A percentile compares a stretch with the other conserved stretches of the same genome.
Conservation (phyloP, 805 yeast species). For the Wickerhamiella qilinensis region DNA sequence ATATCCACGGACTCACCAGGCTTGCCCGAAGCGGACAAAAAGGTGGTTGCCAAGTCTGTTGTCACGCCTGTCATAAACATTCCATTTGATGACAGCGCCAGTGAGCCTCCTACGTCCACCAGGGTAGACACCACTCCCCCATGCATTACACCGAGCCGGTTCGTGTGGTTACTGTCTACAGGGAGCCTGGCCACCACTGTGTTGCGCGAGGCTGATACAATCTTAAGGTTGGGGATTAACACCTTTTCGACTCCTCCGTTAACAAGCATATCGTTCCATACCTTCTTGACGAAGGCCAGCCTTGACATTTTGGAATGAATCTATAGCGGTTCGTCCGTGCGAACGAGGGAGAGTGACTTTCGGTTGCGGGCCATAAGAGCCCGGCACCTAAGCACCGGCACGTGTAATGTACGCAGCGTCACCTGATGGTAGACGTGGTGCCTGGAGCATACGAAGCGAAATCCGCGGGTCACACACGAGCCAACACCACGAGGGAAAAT, state of each 20-base stretch:
- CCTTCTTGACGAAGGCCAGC: conserved; percentile 13
- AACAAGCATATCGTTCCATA: conserved; percentile 15
- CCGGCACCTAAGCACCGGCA: too few relatives aligned
- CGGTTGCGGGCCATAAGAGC: too few relatives aligned
- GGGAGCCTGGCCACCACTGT: conserved; percentile 20
- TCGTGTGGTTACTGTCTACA: conserved; percentile 23
- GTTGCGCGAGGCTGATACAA: conserved; percentile 21
- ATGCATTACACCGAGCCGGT: conserved; percentile 26
- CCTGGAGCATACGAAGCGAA: too few relatives aligned
- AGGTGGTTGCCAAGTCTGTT: conserved; percentile 27
- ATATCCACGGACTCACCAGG: conserved; percentile 14
- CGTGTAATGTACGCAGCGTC: too few relatives aligned
- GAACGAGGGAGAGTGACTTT: too few relatives aligned
- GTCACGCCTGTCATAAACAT: conserved; percentile 28
- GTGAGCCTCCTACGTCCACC: conserved; percentile 30
- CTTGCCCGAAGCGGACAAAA: conserved; percentile 25
- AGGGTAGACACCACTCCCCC: conserved; percentile 27
- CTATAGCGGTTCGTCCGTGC: neutral
- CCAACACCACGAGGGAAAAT: too few relatives aligned
- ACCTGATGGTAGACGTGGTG: too few relatives aligned
- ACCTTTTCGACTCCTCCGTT: conserved; percentile 14
- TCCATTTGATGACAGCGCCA: conserved; percentile 28
- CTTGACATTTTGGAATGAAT: conserved; percentile 4
- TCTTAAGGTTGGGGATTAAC: conserved; percentile 11
- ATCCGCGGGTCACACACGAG: too few relatives aligned